These are phyloP conservation scores for Botrytis fabae DNA, from an alignment of 2,329 filamentous ascomycete genomes.

Conservation along the genomic window DNA sequence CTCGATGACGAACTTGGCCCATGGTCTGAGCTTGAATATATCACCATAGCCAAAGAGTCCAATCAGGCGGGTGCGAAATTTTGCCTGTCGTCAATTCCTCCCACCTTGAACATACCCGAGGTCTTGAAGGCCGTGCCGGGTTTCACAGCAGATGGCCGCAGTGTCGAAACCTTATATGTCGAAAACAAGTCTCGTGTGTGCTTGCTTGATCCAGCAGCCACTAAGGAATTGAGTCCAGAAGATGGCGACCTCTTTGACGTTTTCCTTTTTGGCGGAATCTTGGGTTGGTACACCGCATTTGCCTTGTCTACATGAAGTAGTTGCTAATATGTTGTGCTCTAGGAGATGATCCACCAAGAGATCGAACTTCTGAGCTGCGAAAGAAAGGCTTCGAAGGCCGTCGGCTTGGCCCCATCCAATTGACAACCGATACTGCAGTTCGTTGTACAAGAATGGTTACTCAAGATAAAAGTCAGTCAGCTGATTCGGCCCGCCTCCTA, in stretches of 20 bases:
- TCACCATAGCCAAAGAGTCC: conserved; percentile 81
- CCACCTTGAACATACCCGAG: conserved; percentile 64
- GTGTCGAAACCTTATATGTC: conserved; percentile 80
- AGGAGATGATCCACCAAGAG: conserved; percentile 93
- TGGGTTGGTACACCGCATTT: conserved; percentile 59
- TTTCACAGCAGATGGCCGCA: conserved; percentile 70
- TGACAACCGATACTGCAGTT: conserved; percentile 98
- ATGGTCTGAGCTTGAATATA: conserved; percentile 94
- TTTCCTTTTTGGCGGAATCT: conserved; percentile 93
- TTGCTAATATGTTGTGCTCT: conserved; percentile 31
- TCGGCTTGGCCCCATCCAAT: conserved; percentile 86
- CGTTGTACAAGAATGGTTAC: conserved; percentile 88
- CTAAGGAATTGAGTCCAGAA: conserved; percentile 76
- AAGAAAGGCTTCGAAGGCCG: conserved; percentile 90
- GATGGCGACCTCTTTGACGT: conserved; percentile 83
- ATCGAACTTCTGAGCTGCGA: conserved; percentile 91
- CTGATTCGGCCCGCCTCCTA: background rate
- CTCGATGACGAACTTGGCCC: conserved; percentile 90
- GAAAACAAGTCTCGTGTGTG: conserved; percentile 76
- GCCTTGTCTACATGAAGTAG: conserved; percentile 6
- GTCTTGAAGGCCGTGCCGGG: conserved; percentile 56
- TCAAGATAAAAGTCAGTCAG: conserved; percentile 79
- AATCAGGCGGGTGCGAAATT: conserved; percentile 66
- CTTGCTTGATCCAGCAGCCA: conserved; percentile 82
- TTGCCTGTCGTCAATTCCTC: conserved; percentile 77